Base-by-base conservation (phyloP, 495 filamentous ascomycete species). In the Delitschia confertaspora region DNA sequence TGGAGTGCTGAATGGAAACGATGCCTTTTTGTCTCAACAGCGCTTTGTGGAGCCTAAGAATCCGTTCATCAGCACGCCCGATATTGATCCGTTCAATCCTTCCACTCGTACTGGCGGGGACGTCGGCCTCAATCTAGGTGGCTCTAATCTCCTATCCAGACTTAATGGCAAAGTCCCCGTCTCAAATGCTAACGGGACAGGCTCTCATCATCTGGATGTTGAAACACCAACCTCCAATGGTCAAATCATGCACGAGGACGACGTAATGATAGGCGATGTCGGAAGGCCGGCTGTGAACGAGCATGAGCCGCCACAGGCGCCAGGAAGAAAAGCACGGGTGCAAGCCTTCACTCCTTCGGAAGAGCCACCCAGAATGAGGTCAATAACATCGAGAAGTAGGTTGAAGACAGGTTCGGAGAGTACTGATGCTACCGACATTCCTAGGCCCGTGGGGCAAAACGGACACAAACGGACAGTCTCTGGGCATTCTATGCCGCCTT, bases 391-490 rank as follows among this genome's bases (percentile, higher is more conserved):
- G 35, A 62, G 53, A 16, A 38, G 25, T 18, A 49, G 50, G 36
- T 22, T 54, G 24, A 57, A 57, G 33, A 34, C 37, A 25, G 39
- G 32, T n/a, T 56, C 53, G 19, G 56, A 71, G 41, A 60, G 74
- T 59, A 62, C 67, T 44, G 70, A 78, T 22, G 29, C 62, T 46
- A 69, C 75, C 19, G 72, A 73, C 38, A 52, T 65, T 68, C 51
- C 61, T 59, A 49, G 65, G 69, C 61, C 20, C 34, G 57, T 45
- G 47, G 47, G 60, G 14, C 59, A 63, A n/a, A 57, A 67, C 6
- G 82, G 81, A 49, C 75, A 85, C 57, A 95, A 93, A 65, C 74
- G 88, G 45, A 93, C 87, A 4, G 72, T 89, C 11, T 89, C 88
- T 21, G 88, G 88, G 2, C 83, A 89, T 53, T 75, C 76, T 10